phyloP scores from a whole-genome alignment of 169 alveolate species.

The Plasmodium vivax region DNA sequence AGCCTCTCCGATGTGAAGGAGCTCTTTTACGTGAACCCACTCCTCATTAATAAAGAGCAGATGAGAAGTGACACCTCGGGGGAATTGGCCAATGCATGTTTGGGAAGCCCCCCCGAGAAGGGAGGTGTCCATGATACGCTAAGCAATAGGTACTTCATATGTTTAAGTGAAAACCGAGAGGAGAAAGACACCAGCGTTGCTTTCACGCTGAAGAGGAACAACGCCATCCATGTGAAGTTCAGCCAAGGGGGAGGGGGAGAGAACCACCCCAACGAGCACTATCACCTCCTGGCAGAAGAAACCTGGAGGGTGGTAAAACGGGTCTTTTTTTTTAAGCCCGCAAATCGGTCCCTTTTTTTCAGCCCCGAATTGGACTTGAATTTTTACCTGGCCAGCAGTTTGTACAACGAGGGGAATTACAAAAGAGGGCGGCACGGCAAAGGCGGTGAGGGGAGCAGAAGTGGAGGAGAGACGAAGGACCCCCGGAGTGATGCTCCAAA shows the following conservation, averaged over 20 bases:
- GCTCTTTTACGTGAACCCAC: conserved; percentile 3
- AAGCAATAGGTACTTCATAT: conserved; percentile 44
- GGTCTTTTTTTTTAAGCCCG: not conserved
- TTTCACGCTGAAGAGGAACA: conserved; percentile 34
- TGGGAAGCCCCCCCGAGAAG: not conserved
- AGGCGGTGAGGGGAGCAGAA: not conserved
- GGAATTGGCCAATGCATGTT: conserved; percentile 1
- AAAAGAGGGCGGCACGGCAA: not conserved
- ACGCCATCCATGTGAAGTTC: conserved; percentile 33
- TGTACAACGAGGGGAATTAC: conserved; percentile 51
- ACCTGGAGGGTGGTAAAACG: conserved; percentile 29
- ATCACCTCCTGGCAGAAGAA: conserved; percentile 17
- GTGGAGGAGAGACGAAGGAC: not conserved
- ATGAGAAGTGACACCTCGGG: not conserved
- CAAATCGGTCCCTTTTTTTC: conserved; percentile 11
- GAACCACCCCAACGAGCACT: not conserved
- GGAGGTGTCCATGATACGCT: not conserved
- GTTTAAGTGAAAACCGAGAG: conserved; percentile 10
- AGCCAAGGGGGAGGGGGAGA: not conserved
- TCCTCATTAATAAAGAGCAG: conserved; percentile 5
- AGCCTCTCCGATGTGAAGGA: conserved; percentile 13
- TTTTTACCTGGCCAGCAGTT: conserved; percentile 69
- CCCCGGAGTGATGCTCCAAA: not conserved
- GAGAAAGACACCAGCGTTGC: not conserved
- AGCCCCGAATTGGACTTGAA: conserved; percentile 64